Evolutionary conservation across 768 basidiomycete genomes (phyloP), one percentile per base, ranked within the genome.

Genomic region (Tylopilus sp.): DNA sequence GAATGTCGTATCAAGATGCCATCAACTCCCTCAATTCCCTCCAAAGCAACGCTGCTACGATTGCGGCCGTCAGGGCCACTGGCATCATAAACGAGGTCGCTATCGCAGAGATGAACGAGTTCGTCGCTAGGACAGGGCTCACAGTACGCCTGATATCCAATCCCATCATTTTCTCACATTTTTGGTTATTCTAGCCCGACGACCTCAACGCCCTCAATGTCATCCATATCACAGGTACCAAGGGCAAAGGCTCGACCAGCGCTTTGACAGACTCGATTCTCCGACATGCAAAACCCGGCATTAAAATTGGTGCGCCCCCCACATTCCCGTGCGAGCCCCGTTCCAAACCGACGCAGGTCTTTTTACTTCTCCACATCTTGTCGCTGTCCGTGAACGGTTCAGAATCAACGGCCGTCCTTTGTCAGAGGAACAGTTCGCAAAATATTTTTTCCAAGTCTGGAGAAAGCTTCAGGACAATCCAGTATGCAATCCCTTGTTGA

Each of bases 391-490:
- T 24, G 97, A 99, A 73, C 81, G 97, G 34, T 96, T 99, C 63
- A 83, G 97, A 42, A 84, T 99, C 63, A 92, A 97, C 67, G 95
- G 96, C 4, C 75, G 75, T 17, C 96, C 97, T 0, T 72, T 99
- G 52, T 88, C 91, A 1, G 96, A 98, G 65, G 85, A 87, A 16
- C 72, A 84, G 30, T 99, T 99, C 69, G 79, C 93, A 13, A 85
- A 81, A 64, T 97, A 87, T 68, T 98, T 98, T 73, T 99, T 93
- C 62, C 88, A 98, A 62, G 88, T 98, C 1, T 99, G 96, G 96
- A 89, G 98, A 63, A 80, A 76, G 54, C 76, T 98, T 10, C 78
- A 86, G 37, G 87, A 88, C 57, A 72, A 79, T 33, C 69, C 72
- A 61, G 93, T 94, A 62, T 37, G 76, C 19, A 5, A 38, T 42